These are phyloP conservation scores for Fusarium nematophilum DNA, from an alignment of 2,329 filamentous ascomycete genomes.

Conservation along the genomic window DNA sequence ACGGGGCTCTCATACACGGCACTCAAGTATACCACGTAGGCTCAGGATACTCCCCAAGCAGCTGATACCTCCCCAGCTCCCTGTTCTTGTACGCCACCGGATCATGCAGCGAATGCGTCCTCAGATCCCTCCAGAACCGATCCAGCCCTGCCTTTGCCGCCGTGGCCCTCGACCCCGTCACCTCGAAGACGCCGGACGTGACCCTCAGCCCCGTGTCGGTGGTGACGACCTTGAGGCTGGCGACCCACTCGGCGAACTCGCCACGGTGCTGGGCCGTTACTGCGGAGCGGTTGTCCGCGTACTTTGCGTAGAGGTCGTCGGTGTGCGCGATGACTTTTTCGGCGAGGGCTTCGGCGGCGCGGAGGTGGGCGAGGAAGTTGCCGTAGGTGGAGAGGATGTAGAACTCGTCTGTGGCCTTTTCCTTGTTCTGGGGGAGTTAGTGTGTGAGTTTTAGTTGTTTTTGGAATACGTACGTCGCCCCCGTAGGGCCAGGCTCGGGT, in stretches of 20 bases:
- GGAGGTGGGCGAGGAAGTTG: constrained; percentile 70
- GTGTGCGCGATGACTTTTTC: constrained; percentile 65
- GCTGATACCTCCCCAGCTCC: constrained; percentile 67
- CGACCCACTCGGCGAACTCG: constrained; percentile 71
- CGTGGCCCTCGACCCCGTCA: constrained; percentile 69
- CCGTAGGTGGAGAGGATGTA: constrained; percentile 74
- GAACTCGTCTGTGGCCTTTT: constrained; percentile 69
- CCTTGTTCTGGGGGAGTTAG: constrained; percentile 57
- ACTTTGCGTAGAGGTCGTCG: constrained; percentile 57
- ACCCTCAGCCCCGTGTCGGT: constrained; percentile 70
- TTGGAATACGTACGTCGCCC: constrained; percentile 61
- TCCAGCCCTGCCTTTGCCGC: constrained; percentile 69
- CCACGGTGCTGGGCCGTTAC: constrained; percentile 66
- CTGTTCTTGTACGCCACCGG: constrained; percentile 75
- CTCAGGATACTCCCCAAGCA: constrained; percentile 67
- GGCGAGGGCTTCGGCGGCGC: constrained; percentile 68
- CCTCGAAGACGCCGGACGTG: constrained; percentile 72
- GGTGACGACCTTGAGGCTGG: constrained; percentile 70
- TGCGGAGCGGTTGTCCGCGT: constrained; percentile 50
- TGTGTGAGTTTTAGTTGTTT: fast-evolving
- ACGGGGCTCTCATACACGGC: neutral
- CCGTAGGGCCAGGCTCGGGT: constrained; percentile 74
- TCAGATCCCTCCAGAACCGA: constrained; percentile 74
- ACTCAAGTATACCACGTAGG: constrained; percentile 71
- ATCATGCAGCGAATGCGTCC: constrained; percentile 74